These are phyloP conservation scores for Ceratocystis albifundus DNA, from an alignment of 2,329 filamentous ascomycete species.

Conservation along the genomic window DNA sequence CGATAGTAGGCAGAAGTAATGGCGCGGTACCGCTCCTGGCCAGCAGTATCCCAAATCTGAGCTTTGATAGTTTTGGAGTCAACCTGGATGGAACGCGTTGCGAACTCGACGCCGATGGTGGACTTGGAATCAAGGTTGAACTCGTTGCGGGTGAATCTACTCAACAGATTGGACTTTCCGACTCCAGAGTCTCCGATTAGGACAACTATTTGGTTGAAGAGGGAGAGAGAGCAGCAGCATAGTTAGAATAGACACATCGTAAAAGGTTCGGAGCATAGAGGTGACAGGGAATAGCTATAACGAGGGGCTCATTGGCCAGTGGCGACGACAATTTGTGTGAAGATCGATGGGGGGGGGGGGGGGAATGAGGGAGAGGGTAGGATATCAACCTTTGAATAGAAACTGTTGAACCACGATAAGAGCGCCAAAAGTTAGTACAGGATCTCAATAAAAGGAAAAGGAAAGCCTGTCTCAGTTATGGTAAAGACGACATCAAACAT, in stretches of 20 bases:
- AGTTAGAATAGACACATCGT: conserved; percentile 27
- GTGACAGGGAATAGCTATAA: conserved; percentile 20
- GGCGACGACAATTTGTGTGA: background rate
- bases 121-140: conserved; percentile 99
- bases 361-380: conserved; percentile 26
- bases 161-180: conserved; percentile 99
- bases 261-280: conserved; percentile 14
- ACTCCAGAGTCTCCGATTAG: conserved; percentile 98
- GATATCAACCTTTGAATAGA: conserved; percentile 80
- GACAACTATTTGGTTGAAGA: conserved; percentile 54
- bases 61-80: conserved; percentile 99
- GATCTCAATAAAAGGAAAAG: conserved; percentile 23
- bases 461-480: background rate
- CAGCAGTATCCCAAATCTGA: conserved; percentile 99
- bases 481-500: background rate
- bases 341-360: conserved; percentile 17
- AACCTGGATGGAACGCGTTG: conserved; percentile 95
- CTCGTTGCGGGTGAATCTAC: conserved; percentile 98
- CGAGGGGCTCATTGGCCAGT: conserved; percentile 18
- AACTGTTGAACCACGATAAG: conserved; percentile 48
- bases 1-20: conserved; percentile 99
- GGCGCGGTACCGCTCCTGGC: conserved; percentile 96
- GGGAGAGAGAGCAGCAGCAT: conserved; percentile 24
- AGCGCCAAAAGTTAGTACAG: background rate
- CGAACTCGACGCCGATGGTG: conserved; percentile 98